Percentiles rank a stretch among this genome's conserved stretches.
phyloP scores from a whole-genome alignment of 2,329 filamentous ascomycete species.

The Lecanicillium sp. region DNA sequence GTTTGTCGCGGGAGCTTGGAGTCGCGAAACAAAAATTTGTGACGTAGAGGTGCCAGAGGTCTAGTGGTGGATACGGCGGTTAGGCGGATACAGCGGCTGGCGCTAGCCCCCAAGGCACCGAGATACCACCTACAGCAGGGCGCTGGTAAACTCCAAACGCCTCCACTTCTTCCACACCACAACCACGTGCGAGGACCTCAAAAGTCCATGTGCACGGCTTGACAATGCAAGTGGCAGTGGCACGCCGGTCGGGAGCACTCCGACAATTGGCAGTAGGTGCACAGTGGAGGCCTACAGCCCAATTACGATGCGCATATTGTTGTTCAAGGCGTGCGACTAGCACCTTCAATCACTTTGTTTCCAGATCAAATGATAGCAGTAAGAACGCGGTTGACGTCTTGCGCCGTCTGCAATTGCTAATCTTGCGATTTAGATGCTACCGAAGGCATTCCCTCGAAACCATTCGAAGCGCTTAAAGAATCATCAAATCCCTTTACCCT shows the following conservation, averaged over 20 bases:
- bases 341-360: conserved; percentile 30
- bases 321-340: conserved; percentile 14
- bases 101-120: too few species aligned
- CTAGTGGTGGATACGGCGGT: too few species aligned
- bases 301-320: background rate
- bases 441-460: background rate
- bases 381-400: background rate
- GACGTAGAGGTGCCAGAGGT: too few species aligned
- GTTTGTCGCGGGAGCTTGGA: background rate
- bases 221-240: conserved; percentile 24
- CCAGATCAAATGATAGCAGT: conserved; percentile 18
- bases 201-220: conserved; percentile 15
- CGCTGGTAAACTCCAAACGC: too few species aligned
- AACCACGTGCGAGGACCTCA: background rate
- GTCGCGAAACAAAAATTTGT: background rate
- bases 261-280: too few species aligned
- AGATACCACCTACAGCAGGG: too few species aligned
- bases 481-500: conserved; percentile 31
- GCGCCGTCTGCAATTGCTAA: background rate
- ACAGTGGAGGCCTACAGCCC: too few species aligned
- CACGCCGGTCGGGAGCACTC: conserved; percentile 15
- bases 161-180: too few species aligned
- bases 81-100: too few species aligned
- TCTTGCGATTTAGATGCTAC: background rate
- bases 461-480: background rate